Conservation (phyloP, 108 stramenopile genomes). For the Epithemia pelagica region DNA sequence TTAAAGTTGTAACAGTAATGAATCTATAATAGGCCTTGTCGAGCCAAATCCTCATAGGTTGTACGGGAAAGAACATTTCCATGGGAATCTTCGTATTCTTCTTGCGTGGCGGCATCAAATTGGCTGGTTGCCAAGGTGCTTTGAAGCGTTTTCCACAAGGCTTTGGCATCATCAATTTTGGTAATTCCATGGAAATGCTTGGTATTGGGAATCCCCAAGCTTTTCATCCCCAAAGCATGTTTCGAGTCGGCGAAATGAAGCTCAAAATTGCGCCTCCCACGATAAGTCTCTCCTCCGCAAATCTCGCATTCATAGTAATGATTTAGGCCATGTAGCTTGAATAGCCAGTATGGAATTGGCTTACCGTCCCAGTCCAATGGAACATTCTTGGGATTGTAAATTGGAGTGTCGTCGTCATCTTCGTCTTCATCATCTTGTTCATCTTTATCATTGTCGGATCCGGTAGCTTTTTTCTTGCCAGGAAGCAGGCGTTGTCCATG, state of each 20-base stretch:
- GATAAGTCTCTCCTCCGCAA: constrained; percentile 95
- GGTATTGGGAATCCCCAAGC: constrained; percentile 97
- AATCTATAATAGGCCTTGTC: constrained; percentile 85
- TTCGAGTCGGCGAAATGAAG: constrained; percentile 95
- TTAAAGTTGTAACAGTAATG: too few species aligned
- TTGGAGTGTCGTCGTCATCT: constrained; percentile 90
- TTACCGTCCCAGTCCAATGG: constrained; percentile 98
- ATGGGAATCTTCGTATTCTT: constrained; percentile 98
- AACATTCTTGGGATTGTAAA: constrained; percentile 98
- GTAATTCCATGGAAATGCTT: constrained; percentile 98
- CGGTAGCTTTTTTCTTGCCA: constrained; percentile 17
- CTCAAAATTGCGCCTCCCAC: constrained; percentile 90
- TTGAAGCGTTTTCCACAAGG: constrained; percentile 85
- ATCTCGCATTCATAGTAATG: constrained; percentile 97
- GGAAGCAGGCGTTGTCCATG: constrained; percentile 20
- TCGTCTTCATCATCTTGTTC: constrained; percentile 53
- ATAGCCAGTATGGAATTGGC: constrained; percentile 99
- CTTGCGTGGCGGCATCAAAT: constrained; percentile 80
- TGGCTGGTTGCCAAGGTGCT: constrained; percentile 58
- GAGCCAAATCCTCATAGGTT: constrained; percentile 92
- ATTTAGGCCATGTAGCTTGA: constrained; percentile 98
- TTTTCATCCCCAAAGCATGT: constrained; percentile 96
- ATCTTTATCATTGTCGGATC: constrained; percentile 27
- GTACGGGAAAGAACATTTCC: constrained; percentile 93
- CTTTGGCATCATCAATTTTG: constrained; percentile 92